Conservation (phyloP, 192 early-diverging fungal species). For the Backusella parvicylindrica region DNA sequence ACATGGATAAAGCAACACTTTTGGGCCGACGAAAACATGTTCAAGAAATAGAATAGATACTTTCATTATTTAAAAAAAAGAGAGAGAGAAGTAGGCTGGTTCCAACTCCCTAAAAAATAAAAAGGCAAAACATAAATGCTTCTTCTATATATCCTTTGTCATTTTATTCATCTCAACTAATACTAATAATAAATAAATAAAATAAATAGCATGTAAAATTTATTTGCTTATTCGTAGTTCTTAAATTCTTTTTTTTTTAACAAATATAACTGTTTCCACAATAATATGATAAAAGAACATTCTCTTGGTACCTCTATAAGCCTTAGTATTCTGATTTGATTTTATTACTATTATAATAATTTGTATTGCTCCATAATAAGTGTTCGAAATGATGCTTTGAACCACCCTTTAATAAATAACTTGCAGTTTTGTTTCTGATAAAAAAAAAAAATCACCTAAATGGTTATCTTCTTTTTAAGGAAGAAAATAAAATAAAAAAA, state of each 20-base stretch:
- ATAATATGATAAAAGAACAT: too few species aligned
- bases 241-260: not conserved
- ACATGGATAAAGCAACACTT: constrained; percentile 24
- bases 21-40: constrained; percentile 16
- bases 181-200: not conserved
- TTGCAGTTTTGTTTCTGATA: too few species aligned
- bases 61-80: not conserved
- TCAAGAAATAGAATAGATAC: not conserved
- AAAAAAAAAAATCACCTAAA: too few species aligned
- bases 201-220: not conserved
- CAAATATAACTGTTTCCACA: not conserved
- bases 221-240: not conserved
- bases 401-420: too few species aligned
- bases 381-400: too few species aligned
- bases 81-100: not conserved
- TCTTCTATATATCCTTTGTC: not conserved
- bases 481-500: too few species aligned
- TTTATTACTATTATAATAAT: too few species aligned
- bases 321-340: too few species aligned
- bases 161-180: not conserved
- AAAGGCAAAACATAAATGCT: not conserved
- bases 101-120: not conserved
- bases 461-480: too few species aligned
- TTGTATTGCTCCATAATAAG: too few species aligned
- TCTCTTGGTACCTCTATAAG: too few species aligned